Base-by-base conservation (phyloP, 768 basidiomycete genomes). In the Serendipita indica region DNA sequence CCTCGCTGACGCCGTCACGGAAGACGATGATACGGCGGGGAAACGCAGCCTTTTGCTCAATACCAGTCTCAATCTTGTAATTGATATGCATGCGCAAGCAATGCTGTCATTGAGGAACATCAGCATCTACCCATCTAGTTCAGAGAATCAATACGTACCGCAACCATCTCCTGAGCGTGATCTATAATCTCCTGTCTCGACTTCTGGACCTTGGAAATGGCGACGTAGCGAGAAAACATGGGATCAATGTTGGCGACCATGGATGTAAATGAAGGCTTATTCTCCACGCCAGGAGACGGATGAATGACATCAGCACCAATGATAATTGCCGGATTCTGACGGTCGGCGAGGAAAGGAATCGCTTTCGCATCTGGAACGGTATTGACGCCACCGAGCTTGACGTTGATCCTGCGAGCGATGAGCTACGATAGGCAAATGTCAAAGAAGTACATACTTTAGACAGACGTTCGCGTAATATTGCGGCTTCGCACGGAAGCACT, bases 221-320 rank as follows among this genome's bases (percentile, higher is more conserved):
- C 74, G 28, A 74, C 60, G 62, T 89, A 91, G 67, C 89, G 89
- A 3, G 84, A 83, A 0, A 77, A 79, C 59, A 82, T 79, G 0
- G 79, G 79, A 66, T 91, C 89, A 28, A 91, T 80, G 62, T 83
- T 90, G 30, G 78, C 86, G 16, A 90, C 88, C 3, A 91, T 72
- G 3, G 86, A 75, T 0, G 88, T 84, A 67, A 86, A 89, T 0
- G 88, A 90, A 0, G 89, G 89, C 2, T 82, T 78, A 16, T 81
- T 85, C n/a, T 77, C 78, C 0, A 85, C 78, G 6, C 86, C 86
- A 18, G 89, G 86, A 4, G 86, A 77, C 6, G 89, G 87, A 64
- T 90, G 87, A 37, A 87, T 86, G 28, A 86, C 86, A 67, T 89
- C 86, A 16, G 87, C 87, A 62, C 85, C 88, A 77, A 89, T 82